These are phyloP conservation scores for Lepiota venenata DNA, from an alignment of 768 basidiomycete species.

Conservation along the genomic window DNA sequence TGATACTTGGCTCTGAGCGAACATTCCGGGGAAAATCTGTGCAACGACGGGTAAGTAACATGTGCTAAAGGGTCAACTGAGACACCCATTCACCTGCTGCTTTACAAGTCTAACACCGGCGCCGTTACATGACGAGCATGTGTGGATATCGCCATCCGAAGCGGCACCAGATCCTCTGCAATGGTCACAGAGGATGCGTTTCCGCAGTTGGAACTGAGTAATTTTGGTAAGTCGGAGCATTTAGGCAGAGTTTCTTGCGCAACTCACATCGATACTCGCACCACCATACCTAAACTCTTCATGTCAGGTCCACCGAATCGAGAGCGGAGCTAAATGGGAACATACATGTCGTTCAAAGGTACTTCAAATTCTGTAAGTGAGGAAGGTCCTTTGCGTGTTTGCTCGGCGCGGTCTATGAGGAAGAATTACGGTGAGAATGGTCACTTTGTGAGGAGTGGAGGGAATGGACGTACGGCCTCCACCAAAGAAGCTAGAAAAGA, in stretches of 20 bases:
- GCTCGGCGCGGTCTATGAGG: constrained; percentile 47
- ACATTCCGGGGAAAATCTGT: constrained; percentile 93
- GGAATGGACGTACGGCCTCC: constrained; percentile 56
- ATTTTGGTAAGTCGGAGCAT: constrained; percentile 6
- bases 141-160: constrained; percentile 82
- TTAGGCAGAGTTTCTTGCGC: neutral
- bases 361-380: constrained; percentile 84
- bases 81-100: constrained; percentile 53
- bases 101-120: constrained; percentile 81
- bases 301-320: constrained; percentile 12
- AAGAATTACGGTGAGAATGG: neutral
- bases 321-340: neutral
- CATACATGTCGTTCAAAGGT: constrained; percentile 78
- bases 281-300: constrained; percentile 65
- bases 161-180: constrained; percentile 96
- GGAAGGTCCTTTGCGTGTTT: constrained; percentile 72
- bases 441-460: neutral
- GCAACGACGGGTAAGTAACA: neutral
- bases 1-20: constrained; percentile 79
- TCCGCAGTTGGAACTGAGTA: constrained; percentile 84
- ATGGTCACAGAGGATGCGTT: constrained; percentile 92
- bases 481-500: constrained; percentile 93
- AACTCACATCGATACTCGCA: constrained; percentile 74
- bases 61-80: neutral
- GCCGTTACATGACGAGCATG: constrained; percentile 83